Conservation (phyloP, 345 rosid species). For the Trapa incisa region DNA sequence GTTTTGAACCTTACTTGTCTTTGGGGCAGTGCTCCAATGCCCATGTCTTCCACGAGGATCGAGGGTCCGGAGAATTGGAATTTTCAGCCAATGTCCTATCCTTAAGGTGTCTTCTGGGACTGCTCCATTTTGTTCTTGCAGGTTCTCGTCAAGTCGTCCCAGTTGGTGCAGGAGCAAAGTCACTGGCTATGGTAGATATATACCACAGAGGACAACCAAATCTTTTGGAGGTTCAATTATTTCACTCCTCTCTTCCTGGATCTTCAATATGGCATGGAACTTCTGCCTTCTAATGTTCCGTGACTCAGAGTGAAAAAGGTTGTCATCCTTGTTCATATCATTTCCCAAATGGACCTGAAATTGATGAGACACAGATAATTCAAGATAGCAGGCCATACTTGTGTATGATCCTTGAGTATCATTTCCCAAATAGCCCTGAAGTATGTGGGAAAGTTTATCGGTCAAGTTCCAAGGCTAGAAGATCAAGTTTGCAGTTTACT, state of each 20-base stretch:
- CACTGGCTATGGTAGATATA: conserved; percentile 49
- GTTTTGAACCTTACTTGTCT: conserved; percentile 18
- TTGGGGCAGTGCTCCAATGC: conserved; percentile 14
- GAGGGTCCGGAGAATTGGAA: conserved; percentile 14
- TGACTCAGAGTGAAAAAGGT: conserved; percentile 35
- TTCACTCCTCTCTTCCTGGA: conserved; percentile 56
- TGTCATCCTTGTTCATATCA: conserved; percentile 18
- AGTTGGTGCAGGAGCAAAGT: conserved; percentile 10
- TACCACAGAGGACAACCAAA: conserved; percentile 50
- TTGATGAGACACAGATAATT: neutral
- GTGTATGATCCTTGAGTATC: neutral
- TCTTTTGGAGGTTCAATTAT: conserved; percentile 50
- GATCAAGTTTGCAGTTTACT: neutral
- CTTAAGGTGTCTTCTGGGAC: conserved; percentile 1
- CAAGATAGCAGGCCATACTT: neutral
- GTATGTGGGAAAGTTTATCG: neutral
- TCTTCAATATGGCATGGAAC: conserved; percentile 41
- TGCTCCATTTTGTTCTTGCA: conserved; percentile 16
- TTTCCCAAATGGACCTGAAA: conserved; percentile 25
- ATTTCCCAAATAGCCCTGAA: neutral
- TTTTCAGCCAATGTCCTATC: conserved; percentile 1
- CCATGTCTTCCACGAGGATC: conserved; percentile 14
- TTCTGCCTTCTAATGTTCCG: conserved; percentile 55
- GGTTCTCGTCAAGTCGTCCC: conserved; percentile 25
- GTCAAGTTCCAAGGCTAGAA: neutral